Conservation (phyloP, 306 rosid species). For the Senna siamea region DNA sequence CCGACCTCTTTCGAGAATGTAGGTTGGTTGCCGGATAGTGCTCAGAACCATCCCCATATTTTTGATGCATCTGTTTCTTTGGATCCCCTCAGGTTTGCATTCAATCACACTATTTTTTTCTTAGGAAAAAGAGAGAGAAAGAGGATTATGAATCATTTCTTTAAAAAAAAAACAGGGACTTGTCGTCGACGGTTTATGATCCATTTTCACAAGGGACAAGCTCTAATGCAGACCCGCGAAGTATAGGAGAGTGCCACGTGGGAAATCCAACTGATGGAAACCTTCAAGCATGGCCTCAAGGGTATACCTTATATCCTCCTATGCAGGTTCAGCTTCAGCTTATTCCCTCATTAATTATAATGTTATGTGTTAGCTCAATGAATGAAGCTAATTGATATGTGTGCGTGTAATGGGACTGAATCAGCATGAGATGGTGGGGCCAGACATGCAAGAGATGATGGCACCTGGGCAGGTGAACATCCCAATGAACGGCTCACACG, state of each 20-base stretch:
- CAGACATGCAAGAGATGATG: conserved; percentile 55
- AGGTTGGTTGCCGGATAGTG: conserved; percentile 62
- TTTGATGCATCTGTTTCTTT: conserved; percentile 59
- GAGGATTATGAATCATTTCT: too few species aligned
- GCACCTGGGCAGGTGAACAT: conserved; percentile 56
- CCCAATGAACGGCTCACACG: conserved; percentile 54
- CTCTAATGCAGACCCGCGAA: conserved; percentile 55
- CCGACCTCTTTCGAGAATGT: conserved; percentile 59
- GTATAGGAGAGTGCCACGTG: conserved; percentile 58
- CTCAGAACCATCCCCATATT: conserved; percentile 53
- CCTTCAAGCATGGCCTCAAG: conserved; percentile 63
- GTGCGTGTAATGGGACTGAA: not conserved
- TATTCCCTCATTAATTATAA: too few species aligned
- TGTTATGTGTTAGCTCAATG: too few species aligned
- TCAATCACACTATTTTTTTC: not conserved
- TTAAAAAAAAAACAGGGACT: conserved; percentile 45
- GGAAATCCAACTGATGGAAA: conserved; percentile 48
- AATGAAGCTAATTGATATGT: too few species aligned
- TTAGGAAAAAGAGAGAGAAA: too few species aligned
- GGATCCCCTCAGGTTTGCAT: conserved; percentile 62
- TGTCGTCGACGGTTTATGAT: conserved; percentile 55
- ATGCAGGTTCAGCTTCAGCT: not conserved
- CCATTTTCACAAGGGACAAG: conserved; percentile 68
- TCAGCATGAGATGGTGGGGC: conserved; percentile 57
- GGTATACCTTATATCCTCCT: conserved; percentile 50